phyloP scores from a whole-genome alignment of 352 stramenopile genomes.

The Paralagenidium karlingii region DNA sequence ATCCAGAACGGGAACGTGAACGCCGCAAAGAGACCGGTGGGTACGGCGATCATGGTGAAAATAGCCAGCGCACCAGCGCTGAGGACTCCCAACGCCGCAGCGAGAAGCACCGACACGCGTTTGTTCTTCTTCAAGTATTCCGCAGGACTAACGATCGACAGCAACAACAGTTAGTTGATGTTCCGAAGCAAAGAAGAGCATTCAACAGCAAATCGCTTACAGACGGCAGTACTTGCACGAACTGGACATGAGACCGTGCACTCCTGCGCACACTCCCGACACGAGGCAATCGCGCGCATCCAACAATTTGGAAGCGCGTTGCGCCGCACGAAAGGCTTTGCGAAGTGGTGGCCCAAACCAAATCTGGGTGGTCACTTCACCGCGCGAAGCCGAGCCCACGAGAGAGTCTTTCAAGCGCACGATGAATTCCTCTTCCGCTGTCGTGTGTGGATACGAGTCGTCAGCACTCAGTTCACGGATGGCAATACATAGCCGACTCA shows the following conservation, averaged over 20 bases:
- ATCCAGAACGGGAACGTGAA: constrained; percentile 82
- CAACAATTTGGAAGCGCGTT: constrained; percentile 54
- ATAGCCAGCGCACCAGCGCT: constrained; percentile 28
- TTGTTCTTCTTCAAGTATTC: constrained; percentile 69
- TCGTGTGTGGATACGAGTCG: too few species aligned
- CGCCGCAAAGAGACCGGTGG: constrained; percentile 43
- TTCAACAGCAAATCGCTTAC: too few species aligned
- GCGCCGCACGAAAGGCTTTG: constrained; percentile 63
- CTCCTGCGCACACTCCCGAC: constrained; percentile 26
- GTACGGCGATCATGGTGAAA: constrained; percentile 59
- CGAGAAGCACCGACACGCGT: constrained; percentile 45
- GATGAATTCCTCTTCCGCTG: constrained; percentile 18
- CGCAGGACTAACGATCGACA: constrained; percentile 28
- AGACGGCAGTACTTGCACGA: too few species aligned
- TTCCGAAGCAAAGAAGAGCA: neutral
- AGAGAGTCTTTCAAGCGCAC: constrained; percentile 37
- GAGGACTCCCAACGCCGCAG: constrained; percentile 37
- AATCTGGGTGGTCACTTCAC: constrained; percentile 42
- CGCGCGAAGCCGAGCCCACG: constrained; percentile 21
- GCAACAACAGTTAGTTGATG: too few species aligned
- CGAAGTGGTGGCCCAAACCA: constrained; percentile 71
- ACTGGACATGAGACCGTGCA: too few species aligned
- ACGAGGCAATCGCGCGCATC: constrained; percentile 61
- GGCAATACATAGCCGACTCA: too few species aligned
- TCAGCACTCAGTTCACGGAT: too few species aligned